These are phyloP conservation scores for Colletotrichum tofieldiae DNA, from an alignment of 2,329 filamentous ascomycete genomes.

Conservation along the genomic window DNA sequence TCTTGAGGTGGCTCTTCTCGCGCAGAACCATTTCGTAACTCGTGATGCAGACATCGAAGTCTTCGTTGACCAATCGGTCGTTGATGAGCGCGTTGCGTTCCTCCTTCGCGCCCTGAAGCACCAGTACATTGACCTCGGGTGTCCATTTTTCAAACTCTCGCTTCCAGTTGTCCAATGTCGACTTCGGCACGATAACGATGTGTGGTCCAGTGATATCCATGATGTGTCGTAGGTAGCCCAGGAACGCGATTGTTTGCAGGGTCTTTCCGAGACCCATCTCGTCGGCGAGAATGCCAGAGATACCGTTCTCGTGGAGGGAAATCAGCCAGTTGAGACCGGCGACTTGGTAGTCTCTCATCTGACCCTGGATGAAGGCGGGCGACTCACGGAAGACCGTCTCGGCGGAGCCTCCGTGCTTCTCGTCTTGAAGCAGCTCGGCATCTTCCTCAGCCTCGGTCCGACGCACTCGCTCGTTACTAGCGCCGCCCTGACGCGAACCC, in stretches of 20 bases:
- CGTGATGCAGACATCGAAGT: constrained; percentile 98
- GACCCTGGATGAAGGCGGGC: constrained; percentile 87
- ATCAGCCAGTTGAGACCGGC: constrained; percentile 98
- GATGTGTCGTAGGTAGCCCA: constrained; percentile 94
- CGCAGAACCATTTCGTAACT: constrained; percentile 99
- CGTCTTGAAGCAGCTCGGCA: constrained; percentile 88
- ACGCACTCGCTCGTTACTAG: constrained; percentile 82
- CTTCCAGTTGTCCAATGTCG: constrained; percentile 98
- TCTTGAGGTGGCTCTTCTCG: constrained; percentile 94
- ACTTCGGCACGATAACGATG: constrained; percentile 93
- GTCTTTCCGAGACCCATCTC: constrained; percentile 99
- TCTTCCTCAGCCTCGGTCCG: constrained; percentile 98
- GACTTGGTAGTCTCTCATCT: constrained; percentile 97
- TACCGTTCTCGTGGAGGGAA: constrained; percentile 97
- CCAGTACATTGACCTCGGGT: constrained; percentile 93
- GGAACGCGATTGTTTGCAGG: constrained; percentile 95
- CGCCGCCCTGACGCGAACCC: constrained; percentile 86
- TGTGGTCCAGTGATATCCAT: constrained; percentile 93
- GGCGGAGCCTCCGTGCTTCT: constrained; percentile 87
- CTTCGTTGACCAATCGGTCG: constrained; percentile 91
- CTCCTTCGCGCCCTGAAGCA: constrained; percentile 95
- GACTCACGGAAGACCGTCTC: constrained; percentile 96
- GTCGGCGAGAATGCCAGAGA: constrained; percentile 96
- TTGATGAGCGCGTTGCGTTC: constrained; percentile 91
- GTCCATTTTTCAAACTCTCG: constrained; percentile 96